Evolutionary conservation across 768 basidiomycete species (phyloP).

Genomic region (Neoboletus subvelutipes): DNA sequence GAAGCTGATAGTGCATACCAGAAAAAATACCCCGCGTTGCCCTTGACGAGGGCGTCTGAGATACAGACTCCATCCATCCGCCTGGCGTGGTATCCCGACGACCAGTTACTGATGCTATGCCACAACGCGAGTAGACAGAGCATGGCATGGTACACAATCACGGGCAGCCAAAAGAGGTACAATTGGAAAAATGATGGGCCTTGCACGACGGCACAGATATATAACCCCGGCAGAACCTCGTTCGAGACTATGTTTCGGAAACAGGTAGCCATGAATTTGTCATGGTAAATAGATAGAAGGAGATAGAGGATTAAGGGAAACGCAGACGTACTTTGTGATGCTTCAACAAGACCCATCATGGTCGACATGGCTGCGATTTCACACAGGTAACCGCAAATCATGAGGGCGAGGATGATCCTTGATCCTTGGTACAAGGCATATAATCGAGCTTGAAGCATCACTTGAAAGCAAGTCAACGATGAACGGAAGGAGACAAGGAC

Average conservation of each 20-base stretch:
- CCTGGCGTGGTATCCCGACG: not conserved
- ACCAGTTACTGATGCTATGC: not conserved
- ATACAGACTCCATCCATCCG: not conserved
- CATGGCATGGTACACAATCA: not conserved
- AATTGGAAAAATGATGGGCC: not conserved
- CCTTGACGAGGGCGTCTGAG: not conserved
- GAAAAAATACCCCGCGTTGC: not conserved
- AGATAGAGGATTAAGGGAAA: not conserved
- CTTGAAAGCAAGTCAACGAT: constrained; percentile 1
- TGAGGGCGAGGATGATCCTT: constrained; percentile 1
- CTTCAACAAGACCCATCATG: not conserved
- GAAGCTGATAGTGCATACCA: not conserved
- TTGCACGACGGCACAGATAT: not conserved
- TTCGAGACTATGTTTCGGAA: not conserved
- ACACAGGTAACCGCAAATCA: constrained; percentile 4
- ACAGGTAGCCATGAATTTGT: not conserved
- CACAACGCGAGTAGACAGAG: not conserved
- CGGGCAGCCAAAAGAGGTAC: not conserved
- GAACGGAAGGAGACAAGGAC: too few relatives aligned
- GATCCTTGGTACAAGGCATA: constrained; percentile 16
- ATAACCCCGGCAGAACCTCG: not conserved
- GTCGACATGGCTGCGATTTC: not conserved
- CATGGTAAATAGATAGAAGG: not conserved
- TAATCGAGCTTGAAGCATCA: constrained; percentile 13
- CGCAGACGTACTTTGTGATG: not conserved